Conservation (phyloP, 148 eudicot genomes). For the Silene uniflora region DNA sequence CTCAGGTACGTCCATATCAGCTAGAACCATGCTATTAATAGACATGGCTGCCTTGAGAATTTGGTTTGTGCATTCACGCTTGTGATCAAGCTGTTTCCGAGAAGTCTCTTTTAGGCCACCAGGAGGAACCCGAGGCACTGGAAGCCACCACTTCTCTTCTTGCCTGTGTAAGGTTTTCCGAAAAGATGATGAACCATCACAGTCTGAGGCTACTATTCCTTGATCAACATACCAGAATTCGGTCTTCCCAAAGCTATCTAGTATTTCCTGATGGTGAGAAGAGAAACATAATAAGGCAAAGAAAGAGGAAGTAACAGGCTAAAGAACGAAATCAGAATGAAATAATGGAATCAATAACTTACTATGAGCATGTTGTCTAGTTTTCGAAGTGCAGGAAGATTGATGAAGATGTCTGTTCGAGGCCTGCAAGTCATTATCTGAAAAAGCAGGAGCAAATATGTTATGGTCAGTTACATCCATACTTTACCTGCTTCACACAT, state of each 20-base stretch:
- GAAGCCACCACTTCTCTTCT: conserved; percentile 98
- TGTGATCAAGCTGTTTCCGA: conserved; percentile 67
- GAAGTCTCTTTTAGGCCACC: conserved; percentile 66
- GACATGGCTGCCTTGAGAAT: conserved; percentile 90
- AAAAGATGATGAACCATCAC: conserved; percentile 69
- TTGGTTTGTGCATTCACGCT: conserved; percentile 83
- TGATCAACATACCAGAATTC: conserved; percentile 99
- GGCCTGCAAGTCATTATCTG: conserved; percentile 93
- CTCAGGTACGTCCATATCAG: conserved; percentile 95
- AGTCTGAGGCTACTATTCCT: conserved; percentile 63
- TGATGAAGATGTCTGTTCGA: conserved; percentile 66
- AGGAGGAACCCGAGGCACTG: conserved; percentile 86
- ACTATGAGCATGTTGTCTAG: conserved; percentile 88
- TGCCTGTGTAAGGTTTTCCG: conserved; percentile 62
- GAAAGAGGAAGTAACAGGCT: not conserved
- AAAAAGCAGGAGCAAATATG: conserved; percentile 7
- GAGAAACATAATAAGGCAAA: not conserved
- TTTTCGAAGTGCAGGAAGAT: conserved; percentile 91
- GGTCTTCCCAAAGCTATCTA: conserved; percentile 64
- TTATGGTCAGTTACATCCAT: not conserved
- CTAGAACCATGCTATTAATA: conserved; percentile 61
- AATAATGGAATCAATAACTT: conserved; percentile 26
- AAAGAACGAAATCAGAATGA: not conserved
- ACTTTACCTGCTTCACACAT: no score
- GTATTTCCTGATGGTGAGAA: conserved; percentile 53